Percentiles rank a stretch among this genome's conserved stretches.
These are phyloP conservation scores for Russula lepida DNA, from an alignment of 768 basidiomycete genomes.

Conservation along the genomic window DNA sequence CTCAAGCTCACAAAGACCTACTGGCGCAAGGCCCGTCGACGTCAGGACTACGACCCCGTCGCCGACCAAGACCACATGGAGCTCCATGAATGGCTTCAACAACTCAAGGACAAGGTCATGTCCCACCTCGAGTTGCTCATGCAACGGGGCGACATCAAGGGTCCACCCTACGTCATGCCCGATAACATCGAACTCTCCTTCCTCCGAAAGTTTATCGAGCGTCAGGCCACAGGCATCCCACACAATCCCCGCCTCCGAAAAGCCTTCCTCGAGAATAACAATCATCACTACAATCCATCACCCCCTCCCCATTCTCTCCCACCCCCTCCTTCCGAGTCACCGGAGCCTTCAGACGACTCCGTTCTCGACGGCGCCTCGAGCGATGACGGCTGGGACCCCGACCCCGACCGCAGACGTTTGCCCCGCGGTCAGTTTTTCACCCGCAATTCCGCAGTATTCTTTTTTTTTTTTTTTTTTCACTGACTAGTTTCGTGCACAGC, in stretches of 20 bases:
- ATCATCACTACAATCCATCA: conserved; percentile 1
- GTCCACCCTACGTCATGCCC: conserved; percentile 74
- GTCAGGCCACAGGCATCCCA: conserved; percentile 64
- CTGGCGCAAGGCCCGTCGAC: conserved; percentile 67
- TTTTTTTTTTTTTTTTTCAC: neutral
- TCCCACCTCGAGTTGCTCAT: conserved; percentile 78
- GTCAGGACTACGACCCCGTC: conserved; percentile 77
- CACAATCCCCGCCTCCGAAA: conserved; percentile 71
- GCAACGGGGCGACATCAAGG: conserved; percentile 82
- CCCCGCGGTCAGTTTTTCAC: conserved; percentile 6
- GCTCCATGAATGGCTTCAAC: conserved; percentile 79
- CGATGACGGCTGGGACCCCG: conserved; percentile 17
- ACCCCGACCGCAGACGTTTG: conserved; percentile 8
- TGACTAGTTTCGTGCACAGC: conserved; percentile 1
- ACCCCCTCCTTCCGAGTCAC: conserved; percentile 12
- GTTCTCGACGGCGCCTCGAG: conserved; percentile 13
- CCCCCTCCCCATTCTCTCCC: conserved; percentile 8
- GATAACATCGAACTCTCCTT: conserved; percentile 72
- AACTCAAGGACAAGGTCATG: conserved; percentile 85
- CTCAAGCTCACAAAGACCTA: conserved; percentile 81
- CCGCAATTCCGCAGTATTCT: neutral
- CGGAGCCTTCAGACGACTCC: conserved; percentile 21
- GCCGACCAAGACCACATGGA: conserved; percentile 89
- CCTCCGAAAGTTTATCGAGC: conserved; percentile 74
- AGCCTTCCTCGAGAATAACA: conserved; percentile 10